Conservation (phyloP, 768 basidiomycete species). For the Termitomyces sp. region DNA sequence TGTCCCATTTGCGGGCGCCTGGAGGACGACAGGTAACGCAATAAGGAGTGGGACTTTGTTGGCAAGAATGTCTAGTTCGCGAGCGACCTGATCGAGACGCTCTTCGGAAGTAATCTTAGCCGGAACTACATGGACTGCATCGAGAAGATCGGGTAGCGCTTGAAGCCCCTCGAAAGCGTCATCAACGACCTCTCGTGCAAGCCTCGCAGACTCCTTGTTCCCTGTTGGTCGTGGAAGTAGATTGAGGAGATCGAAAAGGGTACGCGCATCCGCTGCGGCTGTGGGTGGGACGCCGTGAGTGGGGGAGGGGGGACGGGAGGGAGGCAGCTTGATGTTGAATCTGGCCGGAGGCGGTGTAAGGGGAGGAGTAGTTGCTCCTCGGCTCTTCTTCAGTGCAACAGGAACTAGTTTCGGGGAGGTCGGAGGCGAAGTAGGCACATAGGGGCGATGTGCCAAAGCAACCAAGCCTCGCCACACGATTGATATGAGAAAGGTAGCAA, state of each 20-base stretch:
- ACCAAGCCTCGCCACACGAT: conserved; percentile 71
- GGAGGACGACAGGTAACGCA: conserved; percentile 62
- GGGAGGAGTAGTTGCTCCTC: conserved; percentile 43
- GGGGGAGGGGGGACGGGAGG: conserved; percentile 63
- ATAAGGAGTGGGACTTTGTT: conserved; percentile 69
- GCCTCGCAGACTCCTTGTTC: conserved; percentile 38
- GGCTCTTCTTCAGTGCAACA: conserved; percentile 34
- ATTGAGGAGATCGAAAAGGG: conserved; percentile 54
- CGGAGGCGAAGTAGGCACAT: conserved; percentile 30
- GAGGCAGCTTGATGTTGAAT: conserved; percentile 63
- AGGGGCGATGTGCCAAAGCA: conserved; percentile 59
- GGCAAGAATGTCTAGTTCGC: conserved; percentile 47
- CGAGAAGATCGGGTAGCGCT: conserved; percentile 52
- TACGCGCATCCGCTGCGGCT: conserved; percentile 51
- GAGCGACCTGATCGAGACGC: conserved; percentile 23
- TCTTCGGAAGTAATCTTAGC: conserved; percentile 14
- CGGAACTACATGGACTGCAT: conserved; percentile 30
- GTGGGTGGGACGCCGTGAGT: conserved; percentile 27
- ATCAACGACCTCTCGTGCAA: conserved; percentile 78
- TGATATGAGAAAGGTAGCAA: conserved; percentile 69
- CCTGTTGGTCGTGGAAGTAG: conserved; percentile 54
- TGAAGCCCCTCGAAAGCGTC: conserved; percentile 67
- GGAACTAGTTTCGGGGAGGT: conserved; percentile 30
- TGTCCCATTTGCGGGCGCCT: conserved; percentile 35
- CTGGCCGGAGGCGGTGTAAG: conserved; percentile 49